Evolutionary conservation across 2,329 filamentous ascomycete genomes (phyloP), one percentile per base, ranked within the genome.

Genomic region (Macroventuria anomochaeta): DNA sequence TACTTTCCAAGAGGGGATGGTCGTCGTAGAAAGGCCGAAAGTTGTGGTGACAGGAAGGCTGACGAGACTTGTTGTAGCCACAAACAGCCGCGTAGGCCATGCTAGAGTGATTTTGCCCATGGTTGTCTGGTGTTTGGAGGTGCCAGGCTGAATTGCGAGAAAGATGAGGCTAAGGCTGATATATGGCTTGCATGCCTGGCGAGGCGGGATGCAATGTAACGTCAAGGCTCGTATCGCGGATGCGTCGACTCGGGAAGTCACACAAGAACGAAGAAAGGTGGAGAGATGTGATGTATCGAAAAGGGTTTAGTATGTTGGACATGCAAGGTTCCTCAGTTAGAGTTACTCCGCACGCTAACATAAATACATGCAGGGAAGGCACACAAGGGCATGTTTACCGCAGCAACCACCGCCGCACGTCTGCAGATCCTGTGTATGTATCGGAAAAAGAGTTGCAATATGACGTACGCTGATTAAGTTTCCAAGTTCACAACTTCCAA

Each of bases 401-500:
- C 43, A 39, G 51, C 38, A 34, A 39, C 51, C 7, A 23, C 17
- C 21, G 23, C 29, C 23, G 44, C 40, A 40, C 23, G n/a, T 20
- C 5, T 36, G 51, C 29, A 46, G 21, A 54, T 54, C 39, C n/a
- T 36, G 26, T 17, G 7, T 40, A 17, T 3, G 25, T 23, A 18
- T 42, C 26, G 23, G 13, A 13, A 0, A n/a, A 41, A 4, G n/a
- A 42, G 8, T 20, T 18, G n/a, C 18, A 21, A 33, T 5, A 23
- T 50, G 40, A 40, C 42, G 34, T 37, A 23, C 10, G 11, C 25
- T n/a, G 17, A 21, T 6, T 25, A 2, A 15, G 3, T 17, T 12
- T n/a, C 10, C 15, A 37, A 2, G 6, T 21, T 66, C 59, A 79
- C 55, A 79, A 55, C 61, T 78, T 79, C 77, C 77, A 79, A 0